Evolutionary conservation across 305 asterid species (phyloP).

Genomic region (Stenogyne calaminthoides): DNA sequence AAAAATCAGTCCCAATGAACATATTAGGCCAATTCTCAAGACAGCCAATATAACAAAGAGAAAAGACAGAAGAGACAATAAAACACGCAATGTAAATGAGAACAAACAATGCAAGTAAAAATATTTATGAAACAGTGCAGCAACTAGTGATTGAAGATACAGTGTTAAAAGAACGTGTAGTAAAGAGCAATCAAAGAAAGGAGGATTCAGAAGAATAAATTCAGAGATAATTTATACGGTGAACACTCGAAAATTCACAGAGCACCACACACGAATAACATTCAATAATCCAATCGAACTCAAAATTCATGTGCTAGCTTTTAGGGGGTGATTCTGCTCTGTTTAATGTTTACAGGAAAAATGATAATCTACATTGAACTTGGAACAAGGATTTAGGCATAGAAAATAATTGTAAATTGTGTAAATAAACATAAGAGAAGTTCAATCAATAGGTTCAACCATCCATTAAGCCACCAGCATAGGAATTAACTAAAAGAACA

Average conservation of each 20-base stretch:
- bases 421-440: neutral
- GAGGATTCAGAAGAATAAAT: neutral
- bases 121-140: neutral
- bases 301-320: neutral
- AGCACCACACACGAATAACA: neutral
- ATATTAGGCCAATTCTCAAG: neutral
- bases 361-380: neutral
- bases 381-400: constrained; percentile 3
- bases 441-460: neutral
- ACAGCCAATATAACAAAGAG: neutral
- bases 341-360: neutral
- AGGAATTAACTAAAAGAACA: neutral
- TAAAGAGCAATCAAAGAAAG: neutral
- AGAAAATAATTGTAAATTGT: neutral
- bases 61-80: neutral
- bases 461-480: neutral
- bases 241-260: neutral
- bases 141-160: neutral
- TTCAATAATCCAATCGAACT: neutral
- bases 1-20: neutral
- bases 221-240: neutral
- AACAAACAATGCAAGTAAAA: neutral
- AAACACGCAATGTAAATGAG: constrained; percentile 8
- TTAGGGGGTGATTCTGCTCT: neutral
- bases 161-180: neutral